Evolutionary conservation across 2,329 filamentous ascomycete genomes (phyloP).

Genomic region (Pseudogymnoascus sp.): DNA sequence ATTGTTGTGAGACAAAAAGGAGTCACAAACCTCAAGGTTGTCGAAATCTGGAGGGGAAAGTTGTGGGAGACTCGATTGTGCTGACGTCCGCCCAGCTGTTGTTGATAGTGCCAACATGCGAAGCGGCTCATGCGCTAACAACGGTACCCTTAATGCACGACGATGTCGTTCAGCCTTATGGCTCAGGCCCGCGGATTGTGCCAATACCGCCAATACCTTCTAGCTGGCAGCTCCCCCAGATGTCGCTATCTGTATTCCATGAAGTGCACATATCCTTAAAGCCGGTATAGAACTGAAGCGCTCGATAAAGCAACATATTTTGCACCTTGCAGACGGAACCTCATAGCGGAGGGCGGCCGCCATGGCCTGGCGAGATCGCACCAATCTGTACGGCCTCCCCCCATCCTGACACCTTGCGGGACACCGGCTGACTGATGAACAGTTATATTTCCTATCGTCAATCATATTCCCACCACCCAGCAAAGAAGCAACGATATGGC

Average conservation of each 20-base stretch:
- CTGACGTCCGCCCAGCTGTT: conserved; percentile 7
- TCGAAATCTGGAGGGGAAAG: conserved; percentile 3
- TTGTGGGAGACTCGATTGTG: conserved; percentile 8
- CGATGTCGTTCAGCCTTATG: conserved; percentile 5
- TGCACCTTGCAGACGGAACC: background rate
- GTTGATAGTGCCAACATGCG: conserved; percentile 4
- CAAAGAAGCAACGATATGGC: conserved; percentile 67
- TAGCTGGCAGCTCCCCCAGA: background rate
- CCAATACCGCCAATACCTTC: conserved; percentile 6
- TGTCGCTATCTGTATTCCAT: background rate
- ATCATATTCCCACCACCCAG: conserved; percentile 91
- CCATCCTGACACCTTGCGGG: conserved; percentile 17
- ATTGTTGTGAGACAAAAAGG: background rate
- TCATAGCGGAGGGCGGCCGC: conserved; percentile 25
- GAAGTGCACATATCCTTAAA: conserved; percentile 3
- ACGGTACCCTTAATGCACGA: conserved; percentile 6
- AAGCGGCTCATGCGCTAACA: conserved; percentile 1
- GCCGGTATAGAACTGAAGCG: background rate
- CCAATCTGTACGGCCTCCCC: conserved; percentile 68
- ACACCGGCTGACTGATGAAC: conserved; percentile 24
- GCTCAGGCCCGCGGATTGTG: conserved; percentile 3
- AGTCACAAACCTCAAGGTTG: conserved; percentile 7
- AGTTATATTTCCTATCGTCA: conserved; percentile 99
- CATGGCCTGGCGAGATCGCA: conserved; percentile 98
- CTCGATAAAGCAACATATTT: background rate